Conservation (phyloP, 192 early-diverging fungal species). For the Backusella luteola region DNA sequence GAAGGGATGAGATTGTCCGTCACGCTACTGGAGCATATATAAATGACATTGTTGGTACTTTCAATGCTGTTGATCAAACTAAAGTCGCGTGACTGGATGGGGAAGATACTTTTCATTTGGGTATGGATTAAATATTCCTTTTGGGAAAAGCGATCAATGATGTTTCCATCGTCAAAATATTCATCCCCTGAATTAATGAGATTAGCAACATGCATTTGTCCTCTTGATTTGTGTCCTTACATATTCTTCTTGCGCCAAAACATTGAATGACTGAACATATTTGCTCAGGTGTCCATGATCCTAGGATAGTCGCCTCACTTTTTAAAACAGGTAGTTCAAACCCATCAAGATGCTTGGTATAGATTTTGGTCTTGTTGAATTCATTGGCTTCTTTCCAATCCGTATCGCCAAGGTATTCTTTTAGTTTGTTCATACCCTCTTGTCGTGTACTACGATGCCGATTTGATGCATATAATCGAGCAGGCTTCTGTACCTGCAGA, state of each 20-base stretch:
- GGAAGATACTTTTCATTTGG: conserved; percentile 34
- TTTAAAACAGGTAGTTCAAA: conserved; percentile 38
- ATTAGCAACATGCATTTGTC: conserved; percentile 40
- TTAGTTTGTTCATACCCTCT: conserved; percentile 31
- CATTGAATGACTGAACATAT: conserved; percentile 21
- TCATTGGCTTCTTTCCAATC: conserved; percentile 41
- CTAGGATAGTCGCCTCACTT: conserved; percentile 41
- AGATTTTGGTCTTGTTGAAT: conserved; percentile 36
- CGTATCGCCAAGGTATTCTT: conserved; percentile 31
- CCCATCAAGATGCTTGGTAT: conserved; percentile 42
- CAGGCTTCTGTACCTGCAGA: not conserved
- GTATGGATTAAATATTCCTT: conserved; percentile 43
- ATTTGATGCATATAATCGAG: conserved; percentile 26
- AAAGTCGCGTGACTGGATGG: conserved; percentile 43
- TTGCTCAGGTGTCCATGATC: conserved; percentile 38
- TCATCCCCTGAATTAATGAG: conserved; percentile 40
- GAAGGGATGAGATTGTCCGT: conserved; percentile 41
- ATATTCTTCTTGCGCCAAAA: conserved; percentile 37
- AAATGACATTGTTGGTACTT: conserved; percentile 39
- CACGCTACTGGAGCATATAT: conserved; percentile 41
- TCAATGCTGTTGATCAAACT: conserved; percentile 41
- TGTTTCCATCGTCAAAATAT: conserved; percentile 40
- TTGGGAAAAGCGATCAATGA: conserved; percentile 42
- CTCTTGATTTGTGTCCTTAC: conserved; percentile 29
- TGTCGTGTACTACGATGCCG: conserved; percentile 36